These are phyloP conservation scores for Xanthoconium purpureum DNA, from an alignment of 768 basidiomycete species.

Conservation along the genomic window DNA sequence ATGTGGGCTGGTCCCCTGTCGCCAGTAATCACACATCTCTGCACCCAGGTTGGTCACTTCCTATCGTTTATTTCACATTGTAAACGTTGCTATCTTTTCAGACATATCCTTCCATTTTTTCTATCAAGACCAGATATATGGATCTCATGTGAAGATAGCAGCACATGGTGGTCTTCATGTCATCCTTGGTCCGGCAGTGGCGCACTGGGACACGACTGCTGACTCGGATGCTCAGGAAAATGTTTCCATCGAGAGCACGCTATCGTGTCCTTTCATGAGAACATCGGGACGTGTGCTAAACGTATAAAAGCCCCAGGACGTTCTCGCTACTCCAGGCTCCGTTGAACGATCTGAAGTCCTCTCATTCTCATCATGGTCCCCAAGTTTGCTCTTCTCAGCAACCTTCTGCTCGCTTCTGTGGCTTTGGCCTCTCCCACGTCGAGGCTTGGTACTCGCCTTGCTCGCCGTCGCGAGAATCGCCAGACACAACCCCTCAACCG, in stretches of 20 bases:
- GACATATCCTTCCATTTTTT: background rate
- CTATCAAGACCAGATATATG: background rate
- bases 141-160: background rate
- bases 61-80: background rate
- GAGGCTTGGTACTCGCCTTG: slow-evolving; percentile 6
- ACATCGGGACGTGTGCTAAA: background rate
- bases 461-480: slow-evolving; percentile 13
- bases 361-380: slow-evolving; percentile 15
- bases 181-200: background rate
- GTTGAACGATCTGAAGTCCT: background rate
- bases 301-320: slow-evolving; percentile 14
- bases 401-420: slow-evolving; percentile 18
- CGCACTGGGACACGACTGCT: background rate
- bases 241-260: background rate
- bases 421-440: slow-evolving; percentile 18
- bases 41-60: background rate
- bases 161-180: no score
- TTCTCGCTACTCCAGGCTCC: background rate
- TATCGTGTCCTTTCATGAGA: background rate
- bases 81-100: background rate
- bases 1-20: background rate
- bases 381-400: slow-evolving; percentile 13
- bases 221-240: no score
- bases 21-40: background rate
- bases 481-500: slow-evolving; percentile 11